phyloP scores from a whole-genome alignment of 1,284 basidiomycete genomes.

The Blastosporella zonata region DNA sequence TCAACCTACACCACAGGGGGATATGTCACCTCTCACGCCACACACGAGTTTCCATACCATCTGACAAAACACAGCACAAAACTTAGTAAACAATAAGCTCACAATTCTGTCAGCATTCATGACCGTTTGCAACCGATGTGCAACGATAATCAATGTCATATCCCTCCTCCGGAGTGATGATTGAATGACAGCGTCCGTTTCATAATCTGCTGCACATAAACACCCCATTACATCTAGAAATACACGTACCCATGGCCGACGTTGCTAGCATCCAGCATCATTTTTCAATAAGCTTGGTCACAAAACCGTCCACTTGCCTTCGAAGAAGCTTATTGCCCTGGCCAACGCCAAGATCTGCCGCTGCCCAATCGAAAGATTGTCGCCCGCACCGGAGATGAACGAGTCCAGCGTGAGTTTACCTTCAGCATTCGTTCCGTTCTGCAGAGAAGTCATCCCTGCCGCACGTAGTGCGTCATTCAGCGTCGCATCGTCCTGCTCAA shows the following conservation, averaged over 20 bases:
- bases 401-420: conserved; percentile 48
- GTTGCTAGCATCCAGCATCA: conserved; percentile 33
- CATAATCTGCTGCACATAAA: conserved; percentile 42
- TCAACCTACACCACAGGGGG: conserved; percentile 42
- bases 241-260: conserved; percentile 45
- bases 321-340: conserved; percentile 55
- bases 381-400: conserved; percentile 51
- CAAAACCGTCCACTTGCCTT: conserved; percentile 36
- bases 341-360: conserved; percentile 63
- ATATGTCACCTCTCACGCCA: neutral
- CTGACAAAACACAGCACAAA: conserved; percentile 13
- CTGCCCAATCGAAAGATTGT: conserved; percentile 69
- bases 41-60: conserved; percentile 33
- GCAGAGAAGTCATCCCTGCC: conserved; percentile 49
- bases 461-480: conserved; percentile 52
- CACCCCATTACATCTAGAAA: conserved; percentile 1
- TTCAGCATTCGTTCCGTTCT: conserved; percentile 41
- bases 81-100: conserved; percentile 9
- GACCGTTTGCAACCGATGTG: conserved; percentile 69
- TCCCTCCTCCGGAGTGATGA: conserved; percentile 49
- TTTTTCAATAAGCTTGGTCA: neutral
- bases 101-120: conserved; percentile 61
- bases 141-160: conserved; percentile 62
- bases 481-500: conserved; percentile 62
- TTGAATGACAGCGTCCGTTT: conserved; percentile 60